Conservation (phyloP, 768 basidiomycete genomes). For the Auriscalpium microsporum region DNA sequence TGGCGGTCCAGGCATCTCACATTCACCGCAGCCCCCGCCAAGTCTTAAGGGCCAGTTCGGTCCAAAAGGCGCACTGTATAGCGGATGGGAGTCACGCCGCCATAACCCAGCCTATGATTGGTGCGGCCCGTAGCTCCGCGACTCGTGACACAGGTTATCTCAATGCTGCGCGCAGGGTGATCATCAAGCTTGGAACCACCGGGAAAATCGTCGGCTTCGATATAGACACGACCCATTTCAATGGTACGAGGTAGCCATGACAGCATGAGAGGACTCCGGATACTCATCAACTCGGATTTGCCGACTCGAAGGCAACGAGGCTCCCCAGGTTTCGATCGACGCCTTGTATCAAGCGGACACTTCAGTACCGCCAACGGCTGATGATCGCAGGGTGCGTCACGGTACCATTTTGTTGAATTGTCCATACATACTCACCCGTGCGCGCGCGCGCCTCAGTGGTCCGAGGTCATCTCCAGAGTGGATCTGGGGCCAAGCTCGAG, state of each 20-base stretch:
- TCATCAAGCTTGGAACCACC: conserved; percentile 77
- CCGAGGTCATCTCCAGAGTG: conserved; percentile 65
- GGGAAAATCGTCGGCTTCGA: conserved; percentile 77
- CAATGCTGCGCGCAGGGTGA: conserved; percentile 49
- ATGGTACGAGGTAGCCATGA: conserved; percentile 38
- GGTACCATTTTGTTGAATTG: too few relatives aligned
- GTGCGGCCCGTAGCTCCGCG: conserved; percentile 30
- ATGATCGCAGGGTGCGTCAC: conserved; percentile 46
- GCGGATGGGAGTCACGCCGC: conserved; percentile 89
- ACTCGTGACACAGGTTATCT: neutral
- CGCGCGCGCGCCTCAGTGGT: conserved; percentile 48
- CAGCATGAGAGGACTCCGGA: neutral
- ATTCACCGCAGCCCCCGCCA: conserved; percentile 55
- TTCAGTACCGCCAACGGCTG: conserved; percentile 29
- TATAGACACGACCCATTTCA: conserved; percentile 93
- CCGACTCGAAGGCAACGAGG: conserved; percentile 66
- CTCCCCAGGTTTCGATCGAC: conserved; percentile 73
- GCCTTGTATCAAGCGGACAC: conserved; percentile 39
- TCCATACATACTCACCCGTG: neutral
- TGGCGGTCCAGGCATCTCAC: conserved; percentile 42
- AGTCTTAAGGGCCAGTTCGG: conserved; percentile 96
- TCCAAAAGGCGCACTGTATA: conserved; percentile 87
- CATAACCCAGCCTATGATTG: conserved; percentile 90
- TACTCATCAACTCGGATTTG: neutral
- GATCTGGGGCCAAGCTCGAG: conserved; percentile 76